Percentiles rank a stretch among this genome's conserved stretches.
Conservation (phyloP, 208 protist species). For the Naegleria lovaniensis region DNA sequence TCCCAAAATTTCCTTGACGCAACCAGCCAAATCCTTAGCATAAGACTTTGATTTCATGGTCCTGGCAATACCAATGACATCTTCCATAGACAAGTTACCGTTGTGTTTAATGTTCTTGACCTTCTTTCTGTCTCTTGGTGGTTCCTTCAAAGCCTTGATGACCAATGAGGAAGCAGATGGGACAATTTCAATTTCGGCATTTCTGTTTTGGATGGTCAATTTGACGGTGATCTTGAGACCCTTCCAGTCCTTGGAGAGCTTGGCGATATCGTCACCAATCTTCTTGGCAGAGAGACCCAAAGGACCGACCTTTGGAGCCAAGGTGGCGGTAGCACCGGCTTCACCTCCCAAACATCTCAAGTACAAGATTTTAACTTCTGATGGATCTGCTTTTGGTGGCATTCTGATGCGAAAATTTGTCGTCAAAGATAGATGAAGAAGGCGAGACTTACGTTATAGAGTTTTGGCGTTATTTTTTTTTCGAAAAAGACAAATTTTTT, state of each 20-base stretch:
- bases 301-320: conserved; percentile 98
- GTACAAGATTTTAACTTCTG: conserved; percentile 85
- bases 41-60: conserved; percentile 86
- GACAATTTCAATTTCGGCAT: conserved; percentile 90
- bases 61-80: conserved; percentile 93
- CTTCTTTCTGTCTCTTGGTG: conserved; percentile 98
- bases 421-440: neutral
- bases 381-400: conserved; percentile 97
- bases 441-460: neutral
- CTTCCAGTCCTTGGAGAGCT: conserved; percentile 97
- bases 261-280: conserved; percentile 98
- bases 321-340: conserved; percentile 86
- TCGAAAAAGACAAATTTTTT: neutral
- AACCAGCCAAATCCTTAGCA: conserved; percentile 82
- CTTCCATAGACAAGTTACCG: conserved; percentile 94
- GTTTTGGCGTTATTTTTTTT: neutral
- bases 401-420: conserved; percentile 53
- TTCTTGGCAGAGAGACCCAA: conserved; percentile 99
- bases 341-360: conserved; percentile 96
- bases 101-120: conserved; percentile 98
- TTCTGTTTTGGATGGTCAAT: conserved; percentile 96
- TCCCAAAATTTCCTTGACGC: conserved; percentile 97
- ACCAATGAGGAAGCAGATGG: conserved; percentile 88
- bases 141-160: conserved; percentile 98
- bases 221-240: conserved; percentile 95